Percentiles rank a stretch among this genome's conserved stretches.
Conservation (phyloP, 352 stramenopile species). For the Albugo laibachii region DNA sequence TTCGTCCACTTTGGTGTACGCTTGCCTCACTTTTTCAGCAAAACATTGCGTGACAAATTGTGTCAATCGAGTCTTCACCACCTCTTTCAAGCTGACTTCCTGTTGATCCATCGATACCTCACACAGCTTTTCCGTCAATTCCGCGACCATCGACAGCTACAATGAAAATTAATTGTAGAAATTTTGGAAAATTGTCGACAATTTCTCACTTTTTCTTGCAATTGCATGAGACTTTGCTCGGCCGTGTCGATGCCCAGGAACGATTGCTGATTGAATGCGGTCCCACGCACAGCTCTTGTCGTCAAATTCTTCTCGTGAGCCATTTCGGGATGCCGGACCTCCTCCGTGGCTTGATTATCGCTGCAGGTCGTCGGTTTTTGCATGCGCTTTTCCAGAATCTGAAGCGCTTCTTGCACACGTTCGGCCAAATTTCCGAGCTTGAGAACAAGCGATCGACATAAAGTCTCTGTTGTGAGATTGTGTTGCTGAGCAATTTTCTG, state of each 20-base stretch:
- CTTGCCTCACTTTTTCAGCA: constrained; percentile 28
- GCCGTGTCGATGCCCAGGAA: constrained; percentile 26
- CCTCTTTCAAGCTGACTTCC: constrained; percentile 49
- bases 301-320: constrained; percentile 4
- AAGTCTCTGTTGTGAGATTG: neutral
- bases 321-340: constrained; percentile 23
- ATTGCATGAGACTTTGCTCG: constrained; percentile 40
- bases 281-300: neutral
- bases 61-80: constrained; percentile 37
- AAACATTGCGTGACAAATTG: constrained; percentile 62
- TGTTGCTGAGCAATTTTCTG: constrained; percentile 41
- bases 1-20: constrained; percentile 49
- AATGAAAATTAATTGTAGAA: neutral
- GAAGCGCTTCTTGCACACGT: constrained; percentile 40
- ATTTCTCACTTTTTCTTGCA: constrained; percentile 34
- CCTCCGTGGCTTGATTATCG: constrained; percentile 21
- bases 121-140: constrained; percentile 46
- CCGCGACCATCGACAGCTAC: constrained; percentile 28
- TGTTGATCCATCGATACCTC: constrained; percentile 58
- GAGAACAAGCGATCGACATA: constrained; percentile 1
- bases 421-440: constrained; percentile 40
- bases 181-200: neutral
- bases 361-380: constrained; percentile 2
- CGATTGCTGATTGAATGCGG: constrained; percentile 4
- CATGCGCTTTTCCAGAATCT: constrained; percentile 35